Percentiles rank a stretch among this genome's conserved stretches.
Conservation (phyloP, 495 filamentous ascomycete species). For the Hyaloscypha variabilis region DNA sequence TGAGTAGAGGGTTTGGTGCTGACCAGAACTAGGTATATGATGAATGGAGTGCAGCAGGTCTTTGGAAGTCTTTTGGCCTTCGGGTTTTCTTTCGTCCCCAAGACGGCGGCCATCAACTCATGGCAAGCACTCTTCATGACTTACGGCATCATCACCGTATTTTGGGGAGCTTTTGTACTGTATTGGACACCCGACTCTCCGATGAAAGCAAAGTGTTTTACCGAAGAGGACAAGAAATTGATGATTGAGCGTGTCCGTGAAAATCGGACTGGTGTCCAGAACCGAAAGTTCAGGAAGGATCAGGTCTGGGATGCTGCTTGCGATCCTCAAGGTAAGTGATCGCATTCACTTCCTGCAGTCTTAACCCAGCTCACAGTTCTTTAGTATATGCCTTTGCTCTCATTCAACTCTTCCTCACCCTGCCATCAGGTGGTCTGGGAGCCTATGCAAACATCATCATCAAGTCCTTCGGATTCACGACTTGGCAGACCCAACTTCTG, state of each 20-base stretch:
- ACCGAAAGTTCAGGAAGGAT: slow-evolving; percentile 67
- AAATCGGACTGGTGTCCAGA: slow-evolving; percentile 71
- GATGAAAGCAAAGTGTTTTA: slow-evolving; percentile 69
- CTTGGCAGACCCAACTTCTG: slow-evolving; percentile 54
- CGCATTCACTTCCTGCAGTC: slow-evolving; percentile 41
- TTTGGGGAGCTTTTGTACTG: slow-evolving; percentile 62
- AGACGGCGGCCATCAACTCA: slow-evolving; percentile 1
- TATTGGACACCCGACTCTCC: slow-evolving; percentile 70
- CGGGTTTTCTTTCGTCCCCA: slow-evolving; percentile 5
- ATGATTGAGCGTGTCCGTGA: slow-evolving; percentile 64
- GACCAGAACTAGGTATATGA: slow-evolving; percentile 47
- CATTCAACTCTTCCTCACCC: slow-evolving; percentile 37
- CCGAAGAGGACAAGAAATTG: slow-evolving; percentile 58
- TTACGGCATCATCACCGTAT: slow-evolving; percentile 61
- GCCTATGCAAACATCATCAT: slow-evolving; percentile 67
- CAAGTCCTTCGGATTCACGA: slow-evolving; percentile 47
- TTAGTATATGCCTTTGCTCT: slow-evolving; percentile 48
- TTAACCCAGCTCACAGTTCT: slow-evolving; percentile 26
- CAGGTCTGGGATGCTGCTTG: slow-evolving; percentile 60
- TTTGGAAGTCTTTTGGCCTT: slow-evolving; percentile 22
- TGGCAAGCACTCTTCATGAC: slow-evolving; percentile 57
- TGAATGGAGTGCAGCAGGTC: slow-evolving; percentile 59
- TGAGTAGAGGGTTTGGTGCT: slow-evolving; percentile 53
- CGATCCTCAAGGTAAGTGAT: slow-evolving; percentile 58
- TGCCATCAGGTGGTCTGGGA: slow-evolving; percentile 67